Conservation (phyloP, 176 grass and related monocot species). For the Carex scoparia region DNA sequence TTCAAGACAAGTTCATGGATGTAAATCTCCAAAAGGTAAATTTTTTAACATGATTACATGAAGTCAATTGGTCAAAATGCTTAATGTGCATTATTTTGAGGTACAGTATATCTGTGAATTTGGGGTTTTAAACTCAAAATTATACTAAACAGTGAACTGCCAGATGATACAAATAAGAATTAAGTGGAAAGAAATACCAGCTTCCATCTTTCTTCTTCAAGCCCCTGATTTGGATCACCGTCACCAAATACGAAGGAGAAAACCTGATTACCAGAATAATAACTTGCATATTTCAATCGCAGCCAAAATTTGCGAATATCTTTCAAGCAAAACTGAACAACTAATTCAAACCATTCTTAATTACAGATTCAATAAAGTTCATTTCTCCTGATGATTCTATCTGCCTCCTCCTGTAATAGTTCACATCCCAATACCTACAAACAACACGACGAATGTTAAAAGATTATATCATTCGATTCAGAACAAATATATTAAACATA, state of each 20-base stretch:
- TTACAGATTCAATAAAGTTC: conserved; percentile 99
- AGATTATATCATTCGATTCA: background rate
- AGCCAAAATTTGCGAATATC: conserved; percentile 6
- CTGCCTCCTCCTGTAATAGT: conserved; percentile 75
- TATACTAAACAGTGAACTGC: background rate
- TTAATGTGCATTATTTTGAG: background rate
- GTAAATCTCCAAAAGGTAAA: background rate
- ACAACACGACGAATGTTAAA: background rate
- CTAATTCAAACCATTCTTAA: conserved; percentile 84
- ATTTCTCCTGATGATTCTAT: conserved; percentile 56
- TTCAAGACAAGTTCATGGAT: background rate
- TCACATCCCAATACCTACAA: conserved; percentile 79
- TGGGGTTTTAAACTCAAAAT: background rate
- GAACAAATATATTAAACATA: background rate
- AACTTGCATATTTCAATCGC: conserved; percentile 34
- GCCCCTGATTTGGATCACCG: conserved; percentile 88
- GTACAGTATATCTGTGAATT: background rate
- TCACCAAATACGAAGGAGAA: conserved; percentile 99
- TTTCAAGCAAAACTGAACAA: conserved; percentile 40
- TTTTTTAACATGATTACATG: background rate
- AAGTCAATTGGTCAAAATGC: background rate
- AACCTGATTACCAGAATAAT: conserved; percentile 47
- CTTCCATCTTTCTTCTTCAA: conserved; percentile 98
- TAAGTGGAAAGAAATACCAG: conserved; percentile 46
- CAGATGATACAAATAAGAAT: background rate